These are phyloP conservation scores for Aspergillus steynii DNA, from an alignment of 495 filamentous ascomycete species.

Conservation along the genomic window DNA sequence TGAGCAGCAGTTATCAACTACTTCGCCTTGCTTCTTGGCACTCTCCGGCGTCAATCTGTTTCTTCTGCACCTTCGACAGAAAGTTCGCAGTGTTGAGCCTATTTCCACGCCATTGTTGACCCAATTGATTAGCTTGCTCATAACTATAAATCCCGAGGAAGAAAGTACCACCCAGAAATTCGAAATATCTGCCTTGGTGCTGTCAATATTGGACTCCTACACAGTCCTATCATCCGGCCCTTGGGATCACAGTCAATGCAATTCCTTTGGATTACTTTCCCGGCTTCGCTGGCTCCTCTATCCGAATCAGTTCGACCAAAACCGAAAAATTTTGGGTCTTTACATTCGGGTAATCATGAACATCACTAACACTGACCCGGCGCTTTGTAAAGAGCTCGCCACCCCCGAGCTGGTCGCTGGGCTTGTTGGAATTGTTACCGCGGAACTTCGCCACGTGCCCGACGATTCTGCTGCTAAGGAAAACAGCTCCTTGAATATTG, in stretches of 20 bases:
- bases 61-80: constrained; percentile 29
- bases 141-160: constrained; percentile 14
- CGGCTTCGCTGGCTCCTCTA: constrained; percentile 31
- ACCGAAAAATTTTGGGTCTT: constrained; percentile 26
- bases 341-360: constrained; percentile 78
- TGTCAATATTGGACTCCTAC: constrained; percentile 68
- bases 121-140: constrained; percentile 29
- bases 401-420: constrained; percentile 54
- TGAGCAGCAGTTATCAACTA: constrained; percentile 15
- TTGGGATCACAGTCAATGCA: constrained; percentile 23
- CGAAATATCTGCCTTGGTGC: constrained; percentile 32
- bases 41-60: constrained; percentile 34
- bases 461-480: constrained; percentile 45
- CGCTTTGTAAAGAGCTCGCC: constrained; percentile 66
- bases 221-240: constrained; percentile 29
- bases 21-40: constrained; percentile 35
- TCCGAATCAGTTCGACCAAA: constrained; percentile 12
- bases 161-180: constrained; percentile 12
- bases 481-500: constrained; percentile 59
- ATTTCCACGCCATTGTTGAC: constrained; percentile 28
- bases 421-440: constrained; percentile 53
- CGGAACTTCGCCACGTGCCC: constrained; percentile 39
- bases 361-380: constrained; percentile 77
- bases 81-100: constrained; percentile 22
- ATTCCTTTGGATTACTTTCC: constrained; percentile 30